Conservation (phyloP, 345 rosid species). For the Lenwebbia sp. region DNA sequence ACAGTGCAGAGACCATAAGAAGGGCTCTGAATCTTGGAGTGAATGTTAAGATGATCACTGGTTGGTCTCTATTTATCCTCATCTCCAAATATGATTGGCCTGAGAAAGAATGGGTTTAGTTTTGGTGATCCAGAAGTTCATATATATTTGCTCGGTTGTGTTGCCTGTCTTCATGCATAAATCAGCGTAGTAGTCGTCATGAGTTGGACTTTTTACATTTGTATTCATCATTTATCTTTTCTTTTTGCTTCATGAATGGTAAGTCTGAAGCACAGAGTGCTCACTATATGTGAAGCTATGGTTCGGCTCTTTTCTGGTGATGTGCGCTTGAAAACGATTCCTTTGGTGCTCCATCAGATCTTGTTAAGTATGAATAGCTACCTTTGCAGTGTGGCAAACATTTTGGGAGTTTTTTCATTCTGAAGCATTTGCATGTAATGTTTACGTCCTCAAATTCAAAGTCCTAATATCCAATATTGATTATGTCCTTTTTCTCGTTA, state of each 20-base stretch:
- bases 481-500: not conserved
- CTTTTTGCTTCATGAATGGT: not conserved
- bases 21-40: conserved; percentile 94
- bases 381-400: not conserved
- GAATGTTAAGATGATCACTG: conserved; percentile 97
- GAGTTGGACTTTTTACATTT: not conserved
- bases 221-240: not conserved
- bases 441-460: not conserved
- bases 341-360: not conserved
- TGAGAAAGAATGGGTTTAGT: not conserved
- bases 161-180: not conserved
- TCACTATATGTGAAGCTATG: not conserved
- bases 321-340: not conserved
- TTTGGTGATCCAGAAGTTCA: not conserved
- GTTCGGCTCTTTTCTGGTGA: not conserved
- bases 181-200: not conserved
- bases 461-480: not conserved
- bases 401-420: not conserved
- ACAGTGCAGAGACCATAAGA: conserved; percentile 95
- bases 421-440: not conserved
- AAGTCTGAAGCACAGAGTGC: not conserved
- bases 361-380: not conserved
- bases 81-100: not conserved
- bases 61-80: conserved; percentile 12
- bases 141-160: not conserved